Evolutionary conservation across 192 early-diverging fungal species (phyloP), one percentile per base, ranked within the genome.

Genomic region (Backusella mclennaniae): DNA sequence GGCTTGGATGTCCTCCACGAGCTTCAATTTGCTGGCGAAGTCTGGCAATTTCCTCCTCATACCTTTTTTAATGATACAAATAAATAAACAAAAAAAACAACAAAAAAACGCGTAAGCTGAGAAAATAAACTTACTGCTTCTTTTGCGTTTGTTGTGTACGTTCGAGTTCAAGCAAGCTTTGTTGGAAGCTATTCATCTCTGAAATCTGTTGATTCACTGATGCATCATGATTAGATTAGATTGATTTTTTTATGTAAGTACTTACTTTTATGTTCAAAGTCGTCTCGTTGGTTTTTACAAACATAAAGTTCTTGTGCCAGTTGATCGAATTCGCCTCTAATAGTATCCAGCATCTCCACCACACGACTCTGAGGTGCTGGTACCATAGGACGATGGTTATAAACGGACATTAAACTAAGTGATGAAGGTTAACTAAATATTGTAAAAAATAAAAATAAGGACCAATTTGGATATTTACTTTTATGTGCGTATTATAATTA

Each of bases 261-360:
- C 89, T 79, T 93, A 95, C 95, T 85, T 84, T 94, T 92, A 73
- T 92, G 87, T 83, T 96, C 96, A 81, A 91, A 89, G 46, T 96
- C 96, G 77, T 96, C 94, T 59, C 92, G 85, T 79, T 95, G 93
- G 26, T 87, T 85, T 77, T 93, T 92, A 81, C 82, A 89, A 26
- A 89, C 83, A 29, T 87, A 85, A 6, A 89, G 84, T 74, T 96
- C 96, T 80, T 95, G 90, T 36, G 87, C 85, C 41, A 95, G 76
- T 75, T 80, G 85, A 49, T 96, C 95, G 71, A 92, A 94, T 80
- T 98, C 96, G 35, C 74, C 80, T 49, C 90, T 90, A 68, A 96
- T 80, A 26, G 92, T 86, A 67, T 98, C 96, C 35, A 96, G 81
- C 68, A 95, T 85, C 77, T 96, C 95, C 11, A 87, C 84, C 23